Evolutionary conservation across 495 filamentous ascomycete genomes (phyloP).

Genomic region (Penicillium salamii): DNA sequence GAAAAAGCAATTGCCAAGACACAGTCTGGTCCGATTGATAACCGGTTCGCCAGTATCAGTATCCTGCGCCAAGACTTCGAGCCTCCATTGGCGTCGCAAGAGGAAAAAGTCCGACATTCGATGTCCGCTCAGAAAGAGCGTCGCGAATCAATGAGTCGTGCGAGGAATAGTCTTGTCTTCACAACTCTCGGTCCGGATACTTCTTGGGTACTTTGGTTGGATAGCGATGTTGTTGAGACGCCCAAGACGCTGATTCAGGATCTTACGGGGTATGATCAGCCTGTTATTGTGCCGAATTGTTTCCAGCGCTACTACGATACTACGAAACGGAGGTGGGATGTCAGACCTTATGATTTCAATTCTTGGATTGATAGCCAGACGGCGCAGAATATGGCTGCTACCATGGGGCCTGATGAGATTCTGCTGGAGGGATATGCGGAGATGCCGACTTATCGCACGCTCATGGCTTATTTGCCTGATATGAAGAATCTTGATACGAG

Average conservation of each 20-base stretch:
- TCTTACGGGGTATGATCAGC: constrained; percentile 78
- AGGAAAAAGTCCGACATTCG: constrained; percentile 86
- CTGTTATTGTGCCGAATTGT: constrained; percentile 92
- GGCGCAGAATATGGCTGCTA: constrained; percentile 68
- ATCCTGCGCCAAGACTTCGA: constrained; percentile 97
- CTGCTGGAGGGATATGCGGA: constrained; percentile 90
- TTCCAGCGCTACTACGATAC: constrained; percentile 82
- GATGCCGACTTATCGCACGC: constrained; percentile 81
- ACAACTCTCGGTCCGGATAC: constrained; percentile 94
- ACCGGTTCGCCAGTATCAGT: constrained; percentile 85
- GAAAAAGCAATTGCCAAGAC: constrained; percentile 83
- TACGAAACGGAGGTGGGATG: constrained; percentile 62
- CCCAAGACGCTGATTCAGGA: constrained; percentile 87
- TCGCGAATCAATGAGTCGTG: constrained; percentile 86
- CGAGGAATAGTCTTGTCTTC: constrained; percentile 90
- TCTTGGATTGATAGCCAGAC: constrained; percentile 86
- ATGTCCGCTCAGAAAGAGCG: constrained; percentile 82
- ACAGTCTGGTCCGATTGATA: constrained; percentile 71
- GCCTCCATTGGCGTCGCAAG: constrained; percentile 72
- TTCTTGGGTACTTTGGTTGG: constrained; percentile 95
- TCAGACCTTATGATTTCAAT: constrained; percentile 94
- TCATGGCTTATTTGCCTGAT: constrained; percentile 86
- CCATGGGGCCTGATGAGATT: constrained; percentile 88
- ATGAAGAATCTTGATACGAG: constrained; percentile 51
- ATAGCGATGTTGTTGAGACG: constrained; percentile 88